A percentile compares a stretch with the other conserved stretches of the same genome.
Evolutionary conservation across 371 early-diverging fungal genomes (phyloP).

Genomic region (Mortierella sp.): DNA sequence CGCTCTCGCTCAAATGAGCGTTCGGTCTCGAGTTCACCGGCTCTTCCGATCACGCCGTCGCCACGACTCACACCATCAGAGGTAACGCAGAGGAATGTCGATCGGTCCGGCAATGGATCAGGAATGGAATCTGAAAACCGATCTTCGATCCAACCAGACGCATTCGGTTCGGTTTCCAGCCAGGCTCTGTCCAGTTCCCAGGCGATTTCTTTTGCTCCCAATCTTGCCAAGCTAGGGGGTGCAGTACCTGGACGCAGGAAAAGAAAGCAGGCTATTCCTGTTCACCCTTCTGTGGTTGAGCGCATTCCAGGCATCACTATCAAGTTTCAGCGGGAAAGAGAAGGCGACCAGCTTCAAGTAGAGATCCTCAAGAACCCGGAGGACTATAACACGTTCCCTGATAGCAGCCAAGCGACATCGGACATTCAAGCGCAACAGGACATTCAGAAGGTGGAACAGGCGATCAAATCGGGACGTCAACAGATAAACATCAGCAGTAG

Average conservation of each 20-base stretch:
- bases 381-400: constrained; percentile 21
- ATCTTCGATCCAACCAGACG: constrained; percentile 6
- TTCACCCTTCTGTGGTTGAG: constrained; percentile 39
- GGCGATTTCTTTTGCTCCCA: neutral
- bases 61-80: constrained; percentile 29
- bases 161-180: constrained; percentile 3
- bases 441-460: constrained; percentile 35
- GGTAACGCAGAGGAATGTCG: constrained; percentile 10
- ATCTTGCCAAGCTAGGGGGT: constrained; percentile 2
- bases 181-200: constrained; percentile 6
- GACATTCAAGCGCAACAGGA: constrained; percentile 34
- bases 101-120: neutral
- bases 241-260: constrained; percentile 22
- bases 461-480: constrained; percentile 46
- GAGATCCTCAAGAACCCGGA: constrained; percentile 48
- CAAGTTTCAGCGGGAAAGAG: constrained; percentile 34
- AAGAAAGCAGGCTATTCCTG: constrained; percentile 50
- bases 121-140: constrained; percentile 1
- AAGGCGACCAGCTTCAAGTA: constrained; percentile 41
- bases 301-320: constrained; percentile 54
- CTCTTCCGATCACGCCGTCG: constrained; percentile 35
- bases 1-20: constrained; percentile 18
- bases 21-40: constrained; percentile 44
- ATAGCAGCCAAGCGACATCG: neutral
- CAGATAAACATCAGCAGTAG: neutral